phyloP scores from a whole-genome alignment of 116 monocot genomes.

The Phalaenopsis hybrid region DNA sequence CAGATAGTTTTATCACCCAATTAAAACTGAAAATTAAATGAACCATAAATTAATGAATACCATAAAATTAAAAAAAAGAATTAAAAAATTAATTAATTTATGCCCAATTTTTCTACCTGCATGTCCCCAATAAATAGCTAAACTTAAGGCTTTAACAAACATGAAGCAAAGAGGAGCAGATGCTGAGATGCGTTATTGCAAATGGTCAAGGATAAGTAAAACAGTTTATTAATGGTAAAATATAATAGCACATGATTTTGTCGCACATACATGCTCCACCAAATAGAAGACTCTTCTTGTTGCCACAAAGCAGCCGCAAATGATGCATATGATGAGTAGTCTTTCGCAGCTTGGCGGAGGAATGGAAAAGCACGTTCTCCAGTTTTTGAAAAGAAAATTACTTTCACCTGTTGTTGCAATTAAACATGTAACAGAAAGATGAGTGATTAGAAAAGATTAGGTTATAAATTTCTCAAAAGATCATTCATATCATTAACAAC shows the following conservation, averaged over 20 bases:
- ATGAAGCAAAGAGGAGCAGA: neutral
- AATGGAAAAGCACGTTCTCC: constrained; percentile 87
- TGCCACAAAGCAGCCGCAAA: constrained; percentile 74
- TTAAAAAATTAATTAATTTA: neutral
- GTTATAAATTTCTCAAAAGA: neutral
- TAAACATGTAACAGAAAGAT: neutral
- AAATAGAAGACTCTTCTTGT: constrained; percentile 74
- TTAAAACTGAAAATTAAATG: neutral
- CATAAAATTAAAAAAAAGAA: neutral
- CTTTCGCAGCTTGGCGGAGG: constrained; percentile 63
- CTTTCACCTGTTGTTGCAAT: constrained; percentile 53
- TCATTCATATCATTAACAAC: neutral
- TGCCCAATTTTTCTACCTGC: neutral
- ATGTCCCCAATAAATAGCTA: neutral
- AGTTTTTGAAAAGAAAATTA: constrained; percentile 79
- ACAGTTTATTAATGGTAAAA: neutral
- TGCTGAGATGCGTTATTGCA: neutral
- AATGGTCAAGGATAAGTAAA: neutral
- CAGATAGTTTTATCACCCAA: neutral
- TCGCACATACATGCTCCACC: constrained; percentile 78
- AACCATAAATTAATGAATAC: neutral
- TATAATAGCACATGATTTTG: neutral
- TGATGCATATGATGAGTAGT: constrained; percentile 71
- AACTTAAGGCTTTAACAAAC: neutral
- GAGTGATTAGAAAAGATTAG: neutral